Evolutionary conservation across 2,329 filamentous ascomycete genomes (phyloP).

Genomic region (Fusarium pininemorale): DNA sequence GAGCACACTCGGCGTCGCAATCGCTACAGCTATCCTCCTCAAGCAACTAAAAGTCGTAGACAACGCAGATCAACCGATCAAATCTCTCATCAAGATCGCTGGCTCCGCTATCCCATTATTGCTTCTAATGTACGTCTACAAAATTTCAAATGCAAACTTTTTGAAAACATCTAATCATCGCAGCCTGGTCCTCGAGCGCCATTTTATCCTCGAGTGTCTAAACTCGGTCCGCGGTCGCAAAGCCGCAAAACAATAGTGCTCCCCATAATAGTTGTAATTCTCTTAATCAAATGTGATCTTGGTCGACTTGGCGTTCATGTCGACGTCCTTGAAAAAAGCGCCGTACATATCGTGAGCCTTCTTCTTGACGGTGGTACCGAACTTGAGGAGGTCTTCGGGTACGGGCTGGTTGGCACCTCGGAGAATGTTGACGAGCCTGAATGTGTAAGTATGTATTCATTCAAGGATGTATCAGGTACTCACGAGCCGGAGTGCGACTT

Average conservation of each 20-base stretch:
- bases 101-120: constrained; percentile 62
- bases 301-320: constrained; percentile 82
- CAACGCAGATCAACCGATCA: constrained; percentile 41
- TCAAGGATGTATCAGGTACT: constrained; percentile 51
- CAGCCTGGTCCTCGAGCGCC: constrained; percentile 64
- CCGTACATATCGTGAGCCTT: constrained; percentile 96
- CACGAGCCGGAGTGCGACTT: constrained; percentile 90
- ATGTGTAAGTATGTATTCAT: constrained; percentile 23
- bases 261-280: constrained; percentile 12
- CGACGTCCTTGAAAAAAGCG: constrained; percentile 92
- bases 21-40: constrained; percentile 43
- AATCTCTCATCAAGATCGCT: constrained; percentile 57
- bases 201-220: constrained; percentile 62
- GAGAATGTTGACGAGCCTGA: constrained; percentile 89
- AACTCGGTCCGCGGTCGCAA: constrained; percentile 51
- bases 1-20: constrained; percentile 39
- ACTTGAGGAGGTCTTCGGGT: constrained; percentile 90
- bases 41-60: constrained; percentile 40
- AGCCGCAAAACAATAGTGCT: constrained; percentile 44
- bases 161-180: constrained; percentile 40
- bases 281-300: constrained; percentile 88
- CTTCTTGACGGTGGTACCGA: constrained; percentile 98
- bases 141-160: constrained; percentile 24
- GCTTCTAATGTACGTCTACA: constrained; percentile 66
- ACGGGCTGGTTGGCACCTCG: constrained; percentile 92